Evolutionary conservation across 768 basidiomycete genomes (phyloP).

Genomic region (Tephrocybe sp.): DNA sequence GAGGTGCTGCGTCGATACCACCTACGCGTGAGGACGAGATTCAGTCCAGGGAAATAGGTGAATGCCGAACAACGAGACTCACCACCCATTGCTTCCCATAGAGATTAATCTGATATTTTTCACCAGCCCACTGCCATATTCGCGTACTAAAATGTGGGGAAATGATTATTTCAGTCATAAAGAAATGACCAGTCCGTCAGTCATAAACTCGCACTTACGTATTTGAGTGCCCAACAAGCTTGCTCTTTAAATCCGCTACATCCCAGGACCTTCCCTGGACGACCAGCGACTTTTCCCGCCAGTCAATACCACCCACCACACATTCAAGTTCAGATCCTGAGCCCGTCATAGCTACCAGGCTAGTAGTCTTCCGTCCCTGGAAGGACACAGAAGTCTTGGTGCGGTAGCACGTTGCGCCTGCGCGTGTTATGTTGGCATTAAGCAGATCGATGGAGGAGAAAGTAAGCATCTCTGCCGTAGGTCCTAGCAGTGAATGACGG

Average conservation of each 20-base stretch:
- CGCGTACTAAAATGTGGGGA: conserved; percentile 2
- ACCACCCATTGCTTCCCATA: conserved; percentile 14
- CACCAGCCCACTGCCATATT: conserved; percentile 12
- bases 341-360: not conserved
- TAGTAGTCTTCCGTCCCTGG: conserved; percentile 11
- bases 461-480: too few relatives aligned
- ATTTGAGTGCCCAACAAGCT: not conserved
- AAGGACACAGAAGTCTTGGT: conserved; percentile 8
- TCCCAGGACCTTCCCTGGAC: conserved; percentile 10
- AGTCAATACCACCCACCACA: conserved; percentile 13
- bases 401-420: conserved; percentile 1
- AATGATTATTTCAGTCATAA: not conserved
- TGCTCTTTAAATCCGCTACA: conserved; percentile 8
- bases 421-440: conserved; percentile 1
- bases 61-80: not conserved
- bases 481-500: too few relatives aligned
- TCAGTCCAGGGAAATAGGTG: not conserved
- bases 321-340: not conserved
- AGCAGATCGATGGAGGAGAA: conserved; percentile 7
- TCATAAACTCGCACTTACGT: not conserved
- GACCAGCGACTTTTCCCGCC: conserved; percentile 5
- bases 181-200: not conserved
- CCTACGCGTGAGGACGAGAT: not conserved
- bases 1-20: not conserved
- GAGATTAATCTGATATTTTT: conserved; percentile 4